Base-by-base conservation (phyloP, 257 asterid genomes). In the Perilla frutescens region DNA sequence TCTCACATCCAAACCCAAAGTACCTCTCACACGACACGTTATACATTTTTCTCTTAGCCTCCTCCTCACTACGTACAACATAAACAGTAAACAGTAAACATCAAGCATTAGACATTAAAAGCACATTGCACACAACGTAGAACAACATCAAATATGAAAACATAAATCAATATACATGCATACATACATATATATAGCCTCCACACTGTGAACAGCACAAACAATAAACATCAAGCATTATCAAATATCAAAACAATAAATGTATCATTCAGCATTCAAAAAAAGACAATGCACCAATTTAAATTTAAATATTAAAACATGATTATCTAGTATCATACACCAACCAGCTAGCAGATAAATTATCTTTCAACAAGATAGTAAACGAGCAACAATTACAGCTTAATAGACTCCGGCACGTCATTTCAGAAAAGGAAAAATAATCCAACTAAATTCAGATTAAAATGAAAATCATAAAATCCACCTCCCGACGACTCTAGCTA, bases 1-100 rank as follows among this genome's bases (percentile, higher is more conserved):
- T 82, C 84, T 90, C 97, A 67, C 99, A 92, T 32, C 99, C 98
- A 74, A 95, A 92, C 5, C 99, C 99, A 36, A 90, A 89, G 81
- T 95, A 92, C 80, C 97, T 84, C 76, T 89, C 94, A 59, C 99
- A 95, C 0, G 99, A 92, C 29, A 92, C 98, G 54, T 92, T 95
- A 76, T 95, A 95, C 74, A 95, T 95, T 85, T 83, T 95, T 84
- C 77, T 87, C 81, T 85, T 95, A 0, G 99, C 99, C 82, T 89
- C 98, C 86, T 95, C 99, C 81, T 86, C 96, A 66, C 99, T 81
- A 41, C 48, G 15, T 66, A 43, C 68, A 71, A 54, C 53, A 67
- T 67, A 61, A 45, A 3, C 26, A 70, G 7, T 44, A 12, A 64
- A 12, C 36, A 66, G 9, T 20, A 20, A 20, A 20, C 26, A 20